Percentiles rank a stretch among this genome's conserved stretches.
Conservation (phyloP, 2,329 filamentous ascomycete species). For the Colletotrichum melonis region DNA sequence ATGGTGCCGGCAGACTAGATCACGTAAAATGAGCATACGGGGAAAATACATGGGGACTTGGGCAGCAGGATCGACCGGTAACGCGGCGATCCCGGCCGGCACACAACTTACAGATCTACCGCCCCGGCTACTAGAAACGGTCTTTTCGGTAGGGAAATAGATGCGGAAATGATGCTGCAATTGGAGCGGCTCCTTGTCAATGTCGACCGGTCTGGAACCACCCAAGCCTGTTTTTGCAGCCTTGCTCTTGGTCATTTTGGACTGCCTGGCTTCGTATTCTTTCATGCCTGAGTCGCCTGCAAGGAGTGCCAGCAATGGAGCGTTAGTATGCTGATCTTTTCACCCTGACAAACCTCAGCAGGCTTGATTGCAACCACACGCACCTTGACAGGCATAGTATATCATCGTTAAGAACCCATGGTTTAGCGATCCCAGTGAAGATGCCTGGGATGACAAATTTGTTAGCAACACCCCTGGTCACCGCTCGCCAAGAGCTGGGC, state of each 20-base stretch:
- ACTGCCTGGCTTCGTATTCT: conserved; percentile 55
- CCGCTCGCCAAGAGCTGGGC: conserved; percentile 24
- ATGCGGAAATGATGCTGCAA: conserved; percentile 70
- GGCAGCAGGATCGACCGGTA: conserved; percentile 31
- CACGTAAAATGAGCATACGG: conserved; percentile 29
- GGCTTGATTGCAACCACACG: conserved; percentile 32
- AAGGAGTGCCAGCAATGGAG: neutral
- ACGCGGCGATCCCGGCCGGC: conserved; percentile 19
- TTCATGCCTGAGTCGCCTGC: conserved; percentile 57
- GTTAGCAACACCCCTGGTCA: conserved; percentile 33
- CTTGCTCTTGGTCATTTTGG: conserved; percentile 45
- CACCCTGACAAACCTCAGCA: conserved; percentile 8
- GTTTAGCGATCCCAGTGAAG: conserved; percentile 84
- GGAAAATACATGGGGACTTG: neutral
- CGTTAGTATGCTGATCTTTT: conserved; percentile 12
- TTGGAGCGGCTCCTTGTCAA: conserved; percentile 28
- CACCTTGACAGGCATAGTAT: conserved; percentile 67
- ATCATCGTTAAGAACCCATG: conserved; percentile 71
- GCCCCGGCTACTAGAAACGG: conserved; percentile 73
- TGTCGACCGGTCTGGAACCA: conserved; percentile 4
- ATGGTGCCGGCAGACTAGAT: conserved; percentile 81
- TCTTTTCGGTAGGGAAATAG: conserved; percentile 83
- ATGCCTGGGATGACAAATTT: conserved; percentile 62
- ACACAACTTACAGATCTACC: conserved; percentile 64
- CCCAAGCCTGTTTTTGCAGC: conserved; percentile 11